Base-by-base conservation (phyloP, 208 protist species). In the Trypanosoma avium region DNA sequence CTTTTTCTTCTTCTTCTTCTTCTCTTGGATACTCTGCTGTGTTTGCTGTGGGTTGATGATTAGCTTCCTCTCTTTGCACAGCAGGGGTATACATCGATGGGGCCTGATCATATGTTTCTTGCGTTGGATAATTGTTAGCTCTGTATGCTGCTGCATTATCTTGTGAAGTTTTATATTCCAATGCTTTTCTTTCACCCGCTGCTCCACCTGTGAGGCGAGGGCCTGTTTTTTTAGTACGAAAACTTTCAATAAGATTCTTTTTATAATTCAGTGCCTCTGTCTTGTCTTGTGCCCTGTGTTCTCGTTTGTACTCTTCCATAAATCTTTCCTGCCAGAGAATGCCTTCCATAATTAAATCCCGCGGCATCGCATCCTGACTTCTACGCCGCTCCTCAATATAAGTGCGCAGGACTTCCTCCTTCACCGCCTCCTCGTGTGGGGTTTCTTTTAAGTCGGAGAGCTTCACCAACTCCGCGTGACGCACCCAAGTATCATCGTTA, bases 401-500 rank as follows among this genome's bases (percentile, higher is more conserved):
- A 9, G 75, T 68, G 55, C 78, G 67, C 36, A 95, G 73, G 7
- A 95, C 83, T 46, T 95, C 86, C 36, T 81, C 47, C 76, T 93
- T 93, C n/a, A 84, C 77, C 8, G 62, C 40, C 67, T 90, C 77
- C 22, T 78, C 78, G 15, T 49, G 73, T 38, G 80, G 72, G 0
- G 73, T 86, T 4, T 90, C 84, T 15, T 79, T 63, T 12, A 92
- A 60, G 49, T 92, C 71, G 8, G 82, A 84, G 47, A 95, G 71
- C 21, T 84, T 70, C 12, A 93, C 84, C 46, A 93, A 72, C 30
- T 91, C 77, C 15, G 79, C 79, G 1, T 81, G 64, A 0, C 88
- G 83, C 36, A 95, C 86, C 88, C 88, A 95, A 8, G 76, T 86
- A 70, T 95, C 88, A 66, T 95, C 88, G 60, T 91, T 73, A 3